These are phyloP conservation scores for Inga laurina DNA, from an alignment of 306 rosid species.

Conservation along the genomic window DNA sequence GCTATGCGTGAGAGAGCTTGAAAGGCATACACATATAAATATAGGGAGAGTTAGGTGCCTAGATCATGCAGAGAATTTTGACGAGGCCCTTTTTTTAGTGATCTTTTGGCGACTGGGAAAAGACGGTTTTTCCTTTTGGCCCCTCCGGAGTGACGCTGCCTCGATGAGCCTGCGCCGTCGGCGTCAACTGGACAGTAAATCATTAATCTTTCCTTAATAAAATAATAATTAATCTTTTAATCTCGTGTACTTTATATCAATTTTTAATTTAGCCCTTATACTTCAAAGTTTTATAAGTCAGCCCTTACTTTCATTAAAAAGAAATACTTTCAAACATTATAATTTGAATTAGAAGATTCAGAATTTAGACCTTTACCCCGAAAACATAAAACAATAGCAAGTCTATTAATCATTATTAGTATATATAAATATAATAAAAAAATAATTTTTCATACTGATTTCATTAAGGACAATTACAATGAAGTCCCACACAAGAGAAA, in stretches of 20 bases:
- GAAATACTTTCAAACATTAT: no score
- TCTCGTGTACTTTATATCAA: background rate
- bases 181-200: background rate
- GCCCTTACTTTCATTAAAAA: background rate
- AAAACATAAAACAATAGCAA: no score
- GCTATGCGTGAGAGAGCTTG: background rate
- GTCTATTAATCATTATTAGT: background rate
- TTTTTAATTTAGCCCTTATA: background rate
- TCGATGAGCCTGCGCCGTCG: background rate
- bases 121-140: constrained; percentile 31
- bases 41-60: background rate
- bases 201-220: background rate
- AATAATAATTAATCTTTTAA: no score
- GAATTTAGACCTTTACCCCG: background rate
- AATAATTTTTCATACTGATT: background rate
- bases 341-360: background rate
- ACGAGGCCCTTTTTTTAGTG: background rate
- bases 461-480: no score
- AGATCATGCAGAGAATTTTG: background rate
- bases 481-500: no score
- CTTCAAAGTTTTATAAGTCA: background rate
- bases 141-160: constrained; percentile 8
- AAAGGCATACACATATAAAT: background rate
- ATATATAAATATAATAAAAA: no score
- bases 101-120: constrained; percentile 44